Evolutionary conservation across 83 land plant species (phyloP), one percentile per base, ranked within the genome.

Genomic region (Diphasiastrum complanatum): DNA sequence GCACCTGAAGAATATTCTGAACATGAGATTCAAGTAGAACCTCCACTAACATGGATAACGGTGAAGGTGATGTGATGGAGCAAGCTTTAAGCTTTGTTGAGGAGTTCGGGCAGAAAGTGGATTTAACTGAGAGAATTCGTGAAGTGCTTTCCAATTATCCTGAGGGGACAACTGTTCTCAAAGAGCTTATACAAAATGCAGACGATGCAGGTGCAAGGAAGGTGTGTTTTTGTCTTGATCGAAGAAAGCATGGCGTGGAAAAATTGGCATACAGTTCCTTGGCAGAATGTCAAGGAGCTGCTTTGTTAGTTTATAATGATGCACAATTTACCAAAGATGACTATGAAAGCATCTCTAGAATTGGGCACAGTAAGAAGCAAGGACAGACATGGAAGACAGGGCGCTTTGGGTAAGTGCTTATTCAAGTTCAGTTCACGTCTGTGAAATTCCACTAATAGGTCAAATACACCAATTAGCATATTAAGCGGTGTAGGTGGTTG

Each of bases 21-120:
- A n/a, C n/a, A n/a, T n/a, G n/a, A n/a, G n/a, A n/a, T n/a, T n/a
- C n/a, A n/a, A n/a, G n/a, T n/a, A n/a, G n/a, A n/a, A n/a, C n/a
- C n/a, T n/a, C n/a, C n/a, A n/a, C n/a, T n/a, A n/a, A n/a, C n/a
- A n/a, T n/a, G n/a, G n/a, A n/a, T n/a, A n/a, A n/a, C n/a, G n/a
- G n/a, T n/a, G n/a, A n/a, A n/a, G n/a, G n/a, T n/a, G n/a, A n/a
- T n/a, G n/a, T n/a, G n/a, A n/a, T n/a, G n/a, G n/a, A 40, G 47
- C 47, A 66, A 10, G 69, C 10, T 20, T 34, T 47, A n/a, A 58
- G 57, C 2, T 64, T 91, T 47, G 77, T 81, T 31, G 98, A 92
- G 64, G 98, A 92, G 60, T 92, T 92, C 77, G 98, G 98, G 26
- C 98, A 92, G 83, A 80, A 80, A 69, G 98, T 92, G 33, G 98